Conservation (phyloP, 306 rosid genomes). For the Hippophae tibetana region DNA sequence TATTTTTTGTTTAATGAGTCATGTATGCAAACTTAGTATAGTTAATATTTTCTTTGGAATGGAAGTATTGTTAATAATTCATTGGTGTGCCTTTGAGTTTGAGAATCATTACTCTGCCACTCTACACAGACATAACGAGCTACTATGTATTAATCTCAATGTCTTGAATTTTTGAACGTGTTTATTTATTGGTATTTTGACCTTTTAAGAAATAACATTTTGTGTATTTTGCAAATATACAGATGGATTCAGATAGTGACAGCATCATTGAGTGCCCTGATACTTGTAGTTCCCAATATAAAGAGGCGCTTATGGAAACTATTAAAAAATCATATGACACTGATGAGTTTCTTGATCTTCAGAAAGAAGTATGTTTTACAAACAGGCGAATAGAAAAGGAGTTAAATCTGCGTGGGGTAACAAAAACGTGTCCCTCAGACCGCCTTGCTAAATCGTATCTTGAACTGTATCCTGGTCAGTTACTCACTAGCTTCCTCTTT, state of each 20-base stretch:
- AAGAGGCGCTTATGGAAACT: slow-evolving; percentile 41
- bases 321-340: slow-evolving; percentile 47
- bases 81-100: too few relatives aligned
- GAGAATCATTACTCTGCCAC: too few relatives aligned
- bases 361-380: slow-evolving; percentile 7
- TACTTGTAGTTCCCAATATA: slow-evolving; percentile 28
- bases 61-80: too few relatives aligned
- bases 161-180: too few relatives aligned
- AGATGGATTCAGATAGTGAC: slow-evolving; percentile 18
- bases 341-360: slow-evolving; percentile 17
- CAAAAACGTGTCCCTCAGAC: slow-evolving; percentile 13
- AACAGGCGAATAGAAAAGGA: slow-evolving; percentile 18
- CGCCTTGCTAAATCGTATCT: slow-evolving; percentile 37
- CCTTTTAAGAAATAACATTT: slow-evolving; percentile 2
- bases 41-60: too few relatives aligned
- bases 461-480: slow-evolving; percentile 46
- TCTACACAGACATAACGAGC: too few relatives aligned
- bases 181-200: too few relatives aligned
- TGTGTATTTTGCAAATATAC: slow-evolving; percentile 20
- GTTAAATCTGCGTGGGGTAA: slow-evolving; percentile 25
- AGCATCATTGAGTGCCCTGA: slow-evolving; percentile 3
- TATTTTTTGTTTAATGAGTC: too few relatives aligned
- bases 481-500: not conserved
- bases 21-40: too few relatives aligned
- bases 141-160: too few relatives aligned